These are phyloP conservation scores for Typha latifolia DNA, from an alignment of 176 grass and related monocot species.

Conservation along the genomic window DNA sequence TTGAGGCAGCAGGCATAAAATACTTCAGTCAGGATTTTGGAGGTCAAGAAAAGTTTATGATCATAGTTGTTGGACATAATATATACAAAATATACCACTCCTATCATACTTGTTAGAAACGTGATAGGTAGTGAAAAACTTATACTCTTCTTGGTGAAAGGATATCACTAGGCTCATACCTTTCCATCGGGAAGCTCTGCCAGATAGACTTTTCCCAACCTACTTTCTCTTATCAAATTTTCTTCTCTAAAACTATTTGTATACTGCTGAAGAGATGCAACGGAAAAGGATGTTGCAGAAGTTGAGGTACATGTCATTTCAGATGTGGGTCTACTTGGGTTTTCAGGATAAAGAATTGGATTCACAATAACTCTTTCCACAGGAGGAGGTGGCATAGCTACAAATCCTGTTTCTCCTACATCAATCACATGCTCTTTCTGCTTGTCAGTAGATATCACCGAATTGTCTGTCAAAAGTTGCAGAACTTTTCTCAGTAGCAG, in stretches of 20 bases:
- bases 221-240: constrained; percentile 82
- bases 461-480: too few relatives aligned
- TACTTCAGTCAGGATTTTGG: too few relatives aligned
- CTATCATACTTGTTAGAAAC: too few relatives aligned
- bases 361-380: constrained; percentile 34
- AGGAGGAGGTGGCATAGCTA: constrained; percentile 34
- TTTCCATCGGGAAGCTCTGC: constrained; percentile 78
- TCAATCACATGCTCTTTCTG: constrained; percentile 56
- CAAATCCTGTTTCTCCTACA: constrained; percentile 39
- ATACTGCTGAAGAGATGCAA: constrained; percentile 76
- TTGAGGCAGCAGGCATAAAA: too few relatives aligned
- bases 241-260: constrained; percentile 77
- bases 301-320: constrained; percentile 34
- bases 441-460: neutral
- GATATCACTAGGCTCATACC: constrained; percentile 33
- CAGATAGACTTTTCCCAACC: constrained; percentile 70
- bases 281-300: constrained; percentile 68
- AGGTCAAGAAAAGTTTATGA: too few relatives aligned
- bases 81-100: too few relatives aligned
- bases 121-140: too few relatives aligned
- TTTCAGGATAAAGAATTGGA: constrained; percentile 40
- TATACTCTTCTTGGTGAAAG: neutral
- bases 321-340: constrained; percentile 21
- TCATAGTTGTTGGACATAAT: too few relatives aligned
- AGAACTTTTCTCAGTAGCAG: too few relatives aligned